phyloP scores from a whole-genome alignment of 257 asterid species.

The Capsicum baccatum region DNA sequence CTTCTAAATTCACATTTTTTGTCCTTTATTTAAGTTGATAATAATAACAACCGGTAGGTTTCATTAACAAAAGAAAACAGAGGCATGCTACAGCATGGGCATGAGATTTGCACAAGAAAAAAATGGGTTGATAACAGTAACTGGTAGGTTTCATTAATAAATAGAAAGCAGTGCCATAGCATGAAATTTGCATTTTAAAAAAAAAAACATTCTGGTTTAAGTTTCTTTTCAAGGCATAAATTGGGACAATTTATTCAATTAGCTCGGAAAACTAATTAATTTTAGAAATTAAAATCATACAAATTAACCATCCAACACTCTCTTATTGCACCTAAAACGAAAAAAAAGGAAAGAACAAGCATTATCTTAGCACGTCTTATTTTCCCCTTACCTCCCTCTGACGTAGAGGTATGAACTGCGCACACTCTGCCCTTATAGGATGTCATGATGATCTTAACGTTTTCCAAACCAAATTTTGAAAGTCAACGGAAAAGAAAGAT shows the following conservation, averaged over 20 bases:
- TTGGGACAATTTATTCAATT: neutral
- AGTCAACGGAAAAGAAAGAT: constrained; percentile 13
- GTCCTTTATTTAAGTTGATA: neutral
- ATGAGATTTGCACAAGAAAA: constrained; percentile 16
- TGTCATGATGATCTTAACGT: neutral
- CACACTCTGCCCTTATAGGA: too few species aligned
- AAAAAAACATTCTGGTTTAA: neutral
- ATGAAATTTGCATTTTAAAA: neutral
- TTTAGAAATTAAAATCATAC: neutral
- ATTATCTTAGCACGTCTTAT: neutral
- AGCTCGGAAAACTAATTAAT: neutral
- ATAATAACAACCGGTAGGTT: constrained; percentile 2
- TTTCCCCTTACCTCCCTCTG: neutral
- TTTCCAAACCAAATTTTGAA: neutral
- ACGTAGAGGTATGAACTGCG: too few species aligned
- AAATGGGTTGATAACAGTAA: neutral
- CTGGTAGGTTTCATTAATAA: neutral
- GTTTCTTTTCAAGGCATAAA: neutral
- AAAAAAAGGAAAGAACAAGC: neutral
- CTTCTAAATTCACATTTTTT: neutral
- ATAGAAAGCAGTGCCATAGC: neutral
- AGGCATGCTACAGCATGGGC: neutral
- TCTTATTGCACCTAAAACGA: neutral
- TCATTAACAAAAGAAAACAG: neutral
- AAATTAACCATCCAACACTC: neutral